Conservation (phyloP, 2,329 filamentous ascomycete species). For the Cladosporium sp. region DNA sequence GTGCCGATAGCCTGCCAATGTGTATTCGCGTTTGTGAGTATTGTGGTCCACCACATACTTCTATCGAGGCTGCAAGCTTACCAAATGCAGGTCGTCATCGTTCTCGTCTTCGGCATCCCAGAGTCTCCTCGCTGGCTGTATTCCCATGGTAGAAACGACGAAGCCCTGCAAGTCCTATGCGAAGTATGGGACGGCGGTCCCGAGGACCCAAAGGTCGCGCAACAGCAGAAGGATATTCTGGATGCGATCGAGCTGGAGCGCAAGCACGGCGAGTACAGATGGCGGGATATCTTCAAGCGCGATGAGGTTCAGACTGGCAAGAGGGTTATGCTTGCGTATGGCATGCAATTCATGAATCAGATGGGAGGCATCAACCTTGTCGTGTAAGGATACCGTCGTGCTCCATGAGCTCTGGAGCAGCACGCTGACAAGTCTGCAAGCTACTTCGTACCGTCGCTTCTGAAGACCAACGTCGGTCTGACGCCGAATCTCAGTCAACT, state of each 20-base stretch:
- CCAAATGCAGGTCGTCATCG: conserved; percentile 31
- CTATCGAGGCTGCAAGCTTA: not conserved
- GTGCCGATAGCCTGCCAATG: conserved; percentile 46
- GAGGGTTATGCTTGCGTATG: conserved; percentile 37
- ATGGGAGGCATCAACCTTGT: conserved; percentile 38
- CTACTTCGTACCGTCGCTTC: conserved; percentile 43
- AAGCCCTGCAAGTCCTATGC: conserved; percentile 32
- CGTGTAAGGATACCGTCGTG: conserved; percentile 22
- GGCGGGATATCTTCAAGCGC: conserved; percentile 33
- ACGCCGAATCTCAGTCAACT: conserved; percentile 42
- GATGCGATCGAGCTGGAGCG: conserved; percentile 34
- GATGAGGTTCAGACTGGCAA: conserved; percentile 39
- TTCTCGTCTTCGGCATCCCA: conserved; percentile 36
- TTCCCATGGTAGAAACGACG: conserved; percentile 27
- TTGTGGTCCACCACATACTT: not conserved
- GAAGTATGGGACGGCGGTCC: conserved; percentile 31
- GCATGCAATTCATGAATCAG: conserved; percentile 39
- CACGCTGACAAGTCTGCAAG: conserved; percentile 13
- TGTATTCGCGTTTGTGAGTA: conserved; percentile 25
- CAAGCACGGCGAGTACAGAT: conserved; percentile 36
- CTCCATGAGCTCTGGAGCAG: not conserved
- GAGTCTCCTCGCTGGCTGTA: conserved; percentile 42
- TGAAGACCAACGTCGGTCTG: conserved; percentile 46
- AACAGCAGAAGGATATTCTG: conserved; percentile 33
- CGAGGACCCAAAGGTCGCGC: conserved; percentile 23